Evolutionary conservation across 257 asterid species (phyloP).

Genomic region (Solanum peruvianum): DNA sequence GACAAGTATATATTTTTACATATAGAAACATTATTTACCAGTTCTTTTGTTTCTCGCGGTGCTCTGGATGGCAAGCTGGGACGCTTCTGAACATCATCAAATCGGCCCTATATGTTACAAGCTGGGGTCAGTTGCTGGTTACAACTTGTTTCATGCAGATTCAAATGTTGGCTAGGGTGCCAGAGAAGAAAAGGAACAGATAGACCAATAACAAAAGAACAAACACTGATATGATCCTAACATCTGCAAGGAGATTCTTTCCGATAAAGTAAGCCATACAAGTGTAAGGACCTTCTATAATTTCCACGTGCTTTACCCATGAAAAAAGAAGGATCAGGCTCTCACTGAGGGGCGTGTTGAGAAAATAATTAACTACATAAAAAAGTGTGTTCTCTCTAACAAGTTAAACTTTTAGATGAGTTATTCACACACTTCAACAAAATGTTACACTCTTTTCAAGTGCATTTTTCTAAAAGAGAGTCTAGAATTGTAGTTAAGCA

Average conservation of each 20-base stretch:
- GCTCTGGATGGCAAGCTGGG: slow-evolving; percentile 46
- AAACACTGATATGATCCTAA: not conserved
- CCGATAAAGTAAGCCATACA: not conserved
- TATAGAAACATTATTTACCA: slow-evolving; percentile 34
- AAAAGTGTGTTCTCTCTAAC: not conserved
- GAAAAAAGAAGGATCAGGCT: not conserved
- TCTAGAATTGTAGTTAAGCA: not conserved
- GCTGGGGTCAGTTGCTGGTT: not conserved
- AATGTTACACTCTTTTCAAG: not conserved
- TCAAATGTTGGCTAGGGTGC: not conserved
- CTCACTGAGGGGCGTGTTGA: not conserved
- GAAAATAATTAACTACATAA: not conserved
- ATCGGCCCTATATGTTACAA: slow-evolving; percentile 48
- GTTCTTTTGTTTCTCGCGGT: slow-evolving; percentile 55
- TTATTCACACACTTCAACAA: not conserved
- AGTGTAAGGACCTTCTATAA: not conserved
- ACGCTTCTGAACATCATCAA: slow-evolving; percentile 76
- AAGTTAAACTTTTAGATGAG: not conserved
- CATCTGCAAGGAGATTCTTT: not conserved
- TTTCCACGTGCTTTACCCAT: not conserved
- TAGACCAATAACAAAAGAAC: not conserved
- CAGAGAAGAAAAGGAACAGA: not conserved
- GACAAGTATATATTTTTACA: not conserved
- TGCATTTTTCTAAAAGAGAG: not conserved
- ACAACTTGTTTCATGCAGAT: not conserved